Percentiles rank a stretch among this genome's conserved stretches.
Evolutionary conservation across 2,329 filamentous ascomycete genomes (phyloP).

Genomic region (Huntiella moniliformis): DNA sequence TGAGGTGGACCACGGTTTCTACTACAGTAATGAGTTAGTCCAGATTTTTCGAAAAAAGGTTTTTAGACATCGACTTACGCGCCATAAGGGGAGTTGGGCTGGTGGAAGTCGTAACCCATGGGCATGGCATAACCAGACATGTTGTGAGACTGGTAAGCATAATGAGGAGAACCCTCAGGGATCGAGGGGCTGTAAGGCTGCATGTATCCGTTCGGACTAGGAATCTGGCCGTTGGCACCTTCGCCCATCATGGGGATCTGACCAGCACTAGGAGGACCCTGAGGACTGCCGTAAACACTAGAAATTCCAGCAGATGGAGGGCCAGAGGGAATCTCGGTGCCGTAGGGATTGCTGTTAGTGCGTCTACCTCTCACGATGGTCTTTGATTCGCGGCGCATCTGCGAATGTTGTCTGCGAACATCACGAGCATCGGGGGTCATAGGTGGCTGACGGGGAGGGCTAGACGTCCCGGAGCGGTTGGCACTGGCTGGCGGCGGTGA

Average conservation of each 20-base stretch:
- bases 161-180: conserved; percentile 22
- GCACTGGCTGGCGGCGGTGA: conserved; percentile 25
- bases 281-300: conserved; percentile 10
- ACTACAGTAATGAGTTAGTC: conserved; percentile 12
- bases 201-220: conserved; percentile 25
- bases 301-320: conserved; percentile 19
- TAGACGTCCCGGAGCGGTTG: conserved; percentile 34
- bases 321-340: conserved; percentile 24
- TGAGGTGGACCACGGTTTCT: conserved; percentile 6
- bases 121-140: conserved; percentile 7
- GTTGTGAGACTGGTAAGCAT: conserved; percentile 10
- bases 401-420: conserved; percentile 41
- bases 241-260: conserved; percentile 34
- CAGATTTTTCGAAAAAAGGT: neutral
- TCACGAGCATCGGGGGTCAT: conserved; percentile 43
- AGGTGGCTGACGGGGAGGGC: conserved; percentile 31
- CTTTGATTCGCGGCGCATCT: conserved; percentile 39
- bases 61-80: conserved; percentile 19
- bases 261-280: conserved; percentile 27
- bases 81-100: conserved; percentile 24
- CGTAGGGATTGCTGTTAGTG: conserved; percentile 27
- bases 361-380: conserved; percentile 31
- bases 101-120: conserved; percentile 13
- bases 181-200: conserved; percentile 31
- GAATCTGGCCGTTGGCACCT: conserved; percentile 20